Percentiles rank a stretch among this genome's conserved stretches.
phyloP scores from a whole-genome alignment of 1,139 yeast species.

The Geotrichum fermentans region DNA sequence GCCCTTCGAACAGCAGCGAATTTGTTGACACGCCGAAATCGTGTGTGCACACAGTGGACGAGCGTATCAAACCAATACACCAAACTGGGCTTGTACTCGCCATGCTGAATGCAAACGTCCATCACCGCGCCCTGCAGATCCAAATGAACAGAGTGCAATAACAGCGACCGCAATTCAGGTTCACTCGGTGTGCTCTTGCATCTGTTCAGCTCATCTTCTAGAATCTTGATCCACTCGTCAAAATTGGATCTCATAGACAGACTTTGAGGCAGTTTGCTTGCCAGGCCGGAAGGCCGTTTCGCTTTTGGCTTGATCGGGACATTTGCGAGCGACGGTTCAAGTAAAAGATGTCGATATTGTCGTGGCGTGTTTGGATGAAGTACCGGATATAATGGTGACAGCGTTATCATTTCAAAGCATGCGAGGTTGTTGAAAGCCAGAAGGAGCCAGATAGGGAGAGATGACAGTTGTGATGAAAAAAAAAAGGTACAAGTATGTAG shows the following conservation, averaged over 20 bases:
- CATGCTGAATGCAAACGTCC: slow-evolving; percentile 4
- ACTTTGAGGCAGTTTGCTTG: neutral
- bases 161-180: neutral
- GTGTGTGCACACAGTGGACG: neutral
- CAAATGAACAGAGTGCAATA: neutral
- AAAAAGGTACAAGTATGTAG: too few species aligned
- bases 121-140: neutral
- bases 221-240: neutral
- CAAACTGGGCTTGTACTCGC: neutral
- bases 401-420: neutral
- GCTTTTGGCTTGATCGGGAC: neutral
- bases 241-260: neutral
- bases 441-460: too few species aligned
- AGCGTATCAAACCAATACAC: slow-evolving; percentile 1
- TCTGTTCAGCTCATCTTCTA: neutral
- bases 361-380: neutral
- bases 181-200: neutral
- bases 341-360: neutral
- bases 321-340: neutral
- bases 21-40: neutral
- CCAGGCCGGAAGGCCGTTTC: neutral
- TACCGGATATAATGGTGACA: neutral
- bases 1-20: neutral
- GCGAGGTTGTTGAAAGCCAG: neutral
- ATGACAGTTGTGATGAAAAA: too few species aligned